Percentiles rank a stretch among this genome's conserved stretches.
Conservation (phyloP, 2,329 filamentous ascomycete species). For the Clonostachys solani region DNA sequence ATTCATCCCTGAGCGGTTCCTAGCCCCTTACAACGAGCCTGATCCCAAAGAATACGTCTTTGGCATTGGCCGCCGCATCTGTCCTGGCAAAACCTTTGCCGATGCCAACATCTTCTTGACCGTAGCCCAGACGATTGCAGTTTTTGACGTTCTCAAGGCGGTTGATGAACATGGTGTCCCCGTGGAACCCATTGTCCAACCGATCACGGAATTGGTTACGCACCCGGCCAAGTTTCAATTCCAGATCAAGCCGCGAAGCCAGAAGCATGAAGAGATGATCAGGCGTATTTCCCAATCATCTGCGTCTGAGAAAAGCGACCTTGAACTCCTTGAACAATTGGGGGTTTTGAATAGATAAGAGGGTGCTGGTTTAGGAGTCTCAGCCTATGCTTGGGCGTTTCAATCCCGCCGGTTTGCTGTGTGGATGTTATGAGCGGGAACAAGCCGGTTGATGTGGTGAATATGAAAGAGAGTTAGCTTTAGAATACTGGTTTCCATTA, state of each 20-base stretch:
- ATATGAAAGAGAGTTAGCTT: too few relatives aligned
- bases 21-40: conserved; percentile 2
- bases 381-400: too few relatives aligned
- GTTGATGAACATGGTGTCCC: conserved; percentile 19
- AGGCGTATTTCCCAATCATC: conserved; percentile 2
- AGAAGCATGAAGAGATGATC: conserved; percentile 7
- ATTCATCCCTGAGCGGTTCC: conserved; percentile 26
- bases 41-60: conserved; percentile 9
- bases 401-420: too few relatives aligned
- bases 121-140: conserved; percentile 29
- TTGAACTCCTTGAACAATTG: conserved; percentile 10
- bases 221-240: conserved; percentile 5
- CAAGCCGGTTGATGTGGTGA: too few relatives aligned
- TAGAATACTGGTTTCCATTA: too few relatives aligned
- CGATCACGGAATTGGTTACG: conserved; percentile 6
- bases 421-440: too few relatives aligned
- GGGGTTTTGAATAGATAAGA: too few relatives aligned
- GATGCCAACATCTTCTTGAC: conserved; percentile 10
- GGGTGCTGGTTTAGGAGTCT: too few relatives aligned
- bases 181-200: not conserved
- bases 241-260: conserved; percentile 5
- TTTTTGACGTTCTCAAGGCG: conserved; percentile 31
- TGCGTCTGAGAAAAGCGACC: conserved; percentile 9
- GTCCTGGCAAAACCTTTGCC: conserved; percentile 10
- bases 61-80: conserved; percentile 11